Percentiles rank a stretch among this genome's conserved stretches.
Conservation (phyloP, 2,329 filamentous ascomycete species). For the Botrytis squamosa region DNA sequence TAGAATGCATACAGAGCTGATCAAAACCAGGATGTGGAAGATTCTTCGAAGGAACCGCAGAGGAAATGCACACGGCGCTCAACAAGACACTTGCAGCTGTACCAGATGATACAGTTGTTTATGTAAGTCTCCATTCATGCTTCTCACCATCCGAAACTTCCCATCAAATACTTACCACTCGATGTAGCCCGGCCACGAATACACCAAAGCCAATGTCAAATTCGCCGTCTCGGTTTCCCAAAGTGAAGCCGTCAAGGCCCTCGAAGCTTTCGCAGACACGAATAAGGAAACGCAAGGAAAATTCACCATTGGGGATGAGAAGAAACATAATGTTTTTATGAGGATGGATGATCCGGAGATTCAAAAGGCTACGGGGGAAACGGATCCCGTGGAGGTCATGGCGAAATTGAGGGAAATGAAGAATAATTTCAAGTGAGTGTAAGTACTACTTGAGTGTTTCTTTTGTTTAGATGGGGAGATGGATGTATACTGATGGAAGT, state of each 20-base stretch:
- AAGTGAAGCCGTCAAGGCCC: constrained; percentile 71
- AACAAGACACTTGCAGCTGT: constrained; percentile 80
- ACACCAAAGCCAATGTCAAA: constrained; percentile 94
- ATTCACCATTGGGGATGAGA: constrained; percentile 96
- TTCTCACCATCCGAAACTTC: not conserved
- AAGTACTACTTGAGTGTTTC: not conserved
- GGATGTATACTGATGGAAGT: not conserved
- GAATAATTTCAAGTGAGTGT: constrained; percentile 52
- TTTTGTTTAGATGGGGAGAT: not conserved
- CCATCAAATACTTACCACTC: constrained; percentile 23
- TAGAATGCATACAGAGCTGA: not conserved
- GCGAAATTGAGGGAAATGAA: constrained; percentile 84
- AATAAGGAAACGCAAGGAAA: constrained; percentile 91
- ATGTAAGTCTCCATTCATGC: constrained; percentile 53
- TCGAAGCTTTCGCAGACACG: constrained; percentile 72
- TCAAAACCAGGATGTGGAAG: constrained; percentile 73
- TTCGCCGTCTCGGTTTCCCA: constrained; percentile 77
- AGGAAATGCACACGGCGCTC: constrained; percentile 89
- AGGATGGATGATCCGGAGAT: constrained; percentile 80
- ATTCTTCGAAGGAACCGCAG: constrained; percentile 89
- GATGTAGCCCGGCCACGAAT: constrained; percentile 84
- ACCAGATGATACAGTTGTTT: constrained; percentile 89
- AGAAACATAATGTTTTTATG: constrained; percentile 98
- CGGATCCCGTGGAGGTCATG: constrained; percentile 81
- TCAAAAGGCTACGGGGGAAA: constrained; percentile 79